Evolutionary conservation across 2,329 filamentous ascomycete genomes (phyloP), one percentile per base, ranked within the genome.

Genomic region (Verticillium alfalfae): DNA sequence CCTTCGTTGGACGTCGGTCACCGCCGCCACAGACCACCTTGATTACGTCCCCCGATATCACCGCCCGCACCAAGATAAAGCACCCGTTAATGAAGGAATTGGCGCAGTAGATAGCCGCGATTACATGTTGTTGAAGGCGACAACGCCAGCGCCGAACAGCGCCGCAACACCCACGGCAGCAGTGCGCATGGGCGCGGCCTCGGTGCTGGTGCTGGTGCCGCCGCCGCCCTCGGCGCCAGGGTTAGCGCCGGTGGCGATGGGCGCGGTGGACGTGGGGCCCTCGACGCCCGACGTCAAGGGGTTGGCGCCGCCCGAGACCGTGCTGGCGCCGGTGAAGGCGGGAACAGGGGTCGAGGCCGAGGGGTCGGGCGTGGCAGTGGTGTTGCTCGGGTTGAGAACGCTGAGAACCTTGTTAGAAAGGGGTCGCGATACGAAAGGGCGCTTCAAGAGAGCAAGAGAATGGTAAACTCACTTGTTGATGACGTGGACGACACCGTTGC

Each of bases 401-500:
- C 79, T 81, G 18, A 22, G n/a, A 15, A 31, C 26, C 9, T 59
- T 15, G 18, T 56, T 56, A 56, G 54, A 8, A 3, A 18, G 26
- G 26, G 26, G 4, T 4, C 26, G 26, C 26, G 26, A 31, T 31
- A 31, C 4, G 4, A 31, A 5, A 4, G 26, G 26, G 3, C 26
- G 26, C 26, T 31, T 5, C 4, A 31, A 31, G 26, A 4, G 26
- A 31, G 26, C 26, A 31, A 31, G 26, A 31, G 26, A 4, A 31
- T 31, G 26, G 26, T 31, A 31, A 31, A 72, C 79, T 70, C 72
- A 83, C 83, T 78, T 77, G 68, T 89, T 84, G 41, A 86, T 77
- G 15, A 86, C 75, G 66, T 87, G 84, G 3, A 85, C 71, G 1
- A 87, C 84, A 34, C 85, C 84, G 64, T 86, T 86, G 37, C 75